Percentiles rank a stretch among this genome's conserved stretches.
Conservation (phyloP, 495 filamentous ascomycete species). For the Letharia columbiana region DNA sequence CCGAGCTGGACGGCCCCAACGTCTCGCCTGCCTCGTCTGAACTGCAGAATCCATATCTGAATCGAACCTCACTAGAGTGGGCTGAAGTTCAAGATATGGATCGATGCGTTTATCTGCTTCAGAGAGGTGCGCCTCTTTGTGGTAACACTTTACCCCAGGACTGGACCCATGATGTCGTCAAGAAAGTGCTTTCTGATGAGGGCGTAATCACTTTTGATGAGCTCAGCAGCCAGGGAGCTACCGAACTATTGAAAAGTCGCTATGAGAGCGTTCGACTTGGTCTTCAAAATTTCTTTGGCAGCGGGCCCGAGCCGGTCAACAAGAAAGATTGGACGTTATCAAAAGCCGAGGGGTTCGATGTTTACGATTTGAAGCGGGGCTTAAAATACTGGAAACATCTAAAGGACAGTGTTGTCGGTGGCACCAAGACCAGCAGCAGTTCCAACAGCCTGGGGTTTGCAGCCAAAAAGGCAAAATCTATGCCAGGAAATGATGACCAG, state of each 20-base stretch:
- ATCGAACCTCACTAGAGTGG: background rate
- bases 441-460: background rate
- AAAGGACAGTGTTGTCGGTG: constrained; percentile 1
- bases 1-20: background rate
- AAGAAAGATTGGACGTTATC: constrained; percentile 13
- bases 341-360: constrained; percentile 11
- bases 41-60: constrained; percentile 6
- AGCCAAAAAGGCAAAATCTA: background rate
- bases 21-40: background rate
- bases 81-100: constrained; percentile 9
- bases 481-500: background rate
- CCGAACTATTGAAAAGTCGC: constrained; percentile 10
- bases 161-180: constrained; percentile 9
- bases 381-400: constrained; percentile 15
- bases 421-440: background rate
- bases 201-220: constrained; percentile 12
- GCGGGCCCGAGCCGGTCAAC: constrained; percentile 1
- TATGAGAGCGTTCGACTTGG: constrained; percentile 16
- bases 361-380: constrained; percentile 6
- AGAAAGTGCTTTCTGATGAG: constrained; percentile 8
- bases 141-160: constrained; percentile 9
- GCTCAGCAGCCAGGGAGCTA: constrained; percentile 4
- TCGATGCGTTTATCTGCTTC: constrained; percentile 13
- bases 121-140: constrained; percentile 10
- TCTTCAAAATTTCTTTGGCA: constrained; percentile 6